phyloP scores from a whole-genome alignment of 2,329 filamentous ascomycete species.

The Pyrenochaeta sp. region DNA sequence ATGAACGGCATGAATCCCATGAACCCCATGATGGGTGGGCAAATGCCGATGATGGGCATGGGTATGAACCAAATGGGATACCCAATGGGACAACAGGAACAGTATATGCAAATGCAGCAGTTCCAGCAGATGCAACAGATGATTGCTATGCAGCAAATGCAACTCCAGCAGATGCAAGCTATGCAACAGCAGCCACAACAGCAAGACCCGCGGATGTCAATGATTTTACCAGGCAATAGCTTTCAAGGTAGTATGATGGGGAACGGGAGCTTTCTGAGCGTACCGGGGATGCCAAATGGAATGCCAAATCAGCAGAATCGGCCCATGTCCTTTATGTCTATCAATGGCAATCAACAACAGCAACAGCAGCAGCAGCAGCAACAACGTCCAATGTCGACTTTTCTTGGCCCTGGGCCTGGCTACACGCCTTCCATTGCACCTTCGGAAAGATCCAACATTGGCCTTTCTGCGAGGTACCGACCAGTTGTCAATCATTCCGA shows the following conservation, averaged over 20 bases:
- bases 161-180: conserved; percentile 67
- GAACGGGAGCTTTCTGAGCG: conserved; percentile 37
- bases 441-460: conserved; percentile 93
- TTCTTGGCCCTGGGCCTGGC: conserved; percentile 50
- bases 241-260: conserved; percentile 31
- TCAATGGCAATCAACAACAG: conserved; percentile 57
- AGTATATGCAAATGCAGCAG: conserved; percentile 86
- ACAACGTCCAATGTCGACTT: conserved; percentile 40
- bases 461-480: conserved; percentile 87
- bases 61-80: conserved; percentile 42
- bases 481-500: conserved; percentile 71
- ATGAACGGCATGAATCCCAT: conserved; percentile 32
- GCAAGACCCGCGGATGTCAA: conserved; percentile 36
- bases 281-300: conserved; percentile 28
- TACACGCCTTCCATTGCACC: conserved; percentile 94
- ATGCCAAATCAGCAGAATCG: conserved; percentile 47
- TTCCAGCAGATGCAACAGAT: conserved; percentile 65
- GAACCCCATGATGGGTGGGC: conserved; percentile 37
- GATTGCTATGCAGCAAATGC: conserved; percentile 54
- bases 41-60: conserved; percentile 44
- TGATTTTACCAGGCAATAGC: conserved; percentile 29
- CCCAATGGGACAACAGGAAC: conserved; percentile 79
- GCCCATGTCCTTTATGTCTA: conserved; percentile 58
- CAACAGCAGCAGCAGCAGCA: no score
- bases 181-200: conserved; percentile 44